Evolutionary conservation across 2,329 filamentous ascomycete genomes (phyloP).

Genomic region (Colletotrichum costaricense): DNA sequence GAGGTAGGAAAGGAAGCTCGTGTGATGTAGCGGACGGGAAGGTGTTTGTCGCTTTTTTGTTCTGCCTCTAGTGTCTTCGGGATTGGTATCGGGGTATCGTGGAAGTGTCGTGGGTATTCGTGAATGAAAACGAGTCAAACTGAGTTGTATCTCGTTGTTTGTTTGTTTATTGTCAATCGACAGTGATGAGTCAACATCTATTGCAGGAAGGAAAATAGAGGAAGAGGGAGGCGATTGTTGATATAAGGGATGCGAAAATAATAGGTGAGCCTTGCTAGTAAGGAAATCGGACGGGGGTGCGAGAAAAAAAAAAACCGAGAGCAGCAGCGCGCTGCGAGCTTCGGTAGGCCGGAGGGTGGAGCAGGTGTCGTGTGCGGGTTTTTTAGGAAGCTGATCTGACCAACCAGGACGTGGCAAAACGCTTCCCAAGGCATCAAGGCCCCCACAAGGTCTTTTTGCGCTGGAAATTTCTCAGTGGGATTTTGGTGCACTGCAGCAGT

Average conservation of each 20-base stretch:
- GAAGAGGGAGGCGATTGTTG: not conserved
- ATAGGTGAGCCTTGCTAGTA: slow-evolving; percentile 18
- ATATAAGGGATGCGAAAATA: slow-evolving; percentile 29
- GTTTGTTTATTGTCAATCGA: not conserved
- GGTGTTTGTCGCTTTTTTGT: not conserved
- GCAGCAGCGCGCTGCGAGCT: not conserved
- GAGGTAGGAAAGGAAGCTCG: not conserved
- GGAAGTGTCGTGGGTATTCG: slow-evolving; percentile 7
- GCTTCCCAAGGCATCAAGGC: not conserved
- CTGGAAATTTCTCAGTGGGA: slow-evolving; percentile 32
- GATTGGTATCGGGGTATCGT: slow-evolving; percentile 2
- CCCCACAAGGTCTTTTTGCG: slow-evolving; percentile 15
- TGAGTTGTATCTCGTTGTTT: not conserved
- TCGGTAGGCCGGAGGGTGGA: slow-evolving; percentile 29
- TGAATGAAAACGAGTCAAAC: not conserved
- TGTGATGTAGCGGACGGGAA: not conserved
- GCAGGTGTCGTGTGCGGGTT: slow-evolving; percentile 38
- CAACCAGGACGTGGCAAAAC: slow-evolving; percentile 26
- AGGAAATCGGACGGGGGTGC: not conserved
- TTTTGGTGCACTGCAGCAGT: not conserved
- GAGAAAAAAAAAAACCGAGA: not conserved
- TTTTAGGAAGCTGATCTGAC: slow-evolving; percentile 35
- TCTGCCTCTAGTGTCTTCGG: not conserved
- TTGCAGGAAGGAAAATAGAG: not conserved
- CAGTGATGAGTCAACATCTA: slow-evolving; percentile 13